Conservation (phyloP, 2,329 filamentous ascomycete species). For the Botrytis byssoidea region DNA sequence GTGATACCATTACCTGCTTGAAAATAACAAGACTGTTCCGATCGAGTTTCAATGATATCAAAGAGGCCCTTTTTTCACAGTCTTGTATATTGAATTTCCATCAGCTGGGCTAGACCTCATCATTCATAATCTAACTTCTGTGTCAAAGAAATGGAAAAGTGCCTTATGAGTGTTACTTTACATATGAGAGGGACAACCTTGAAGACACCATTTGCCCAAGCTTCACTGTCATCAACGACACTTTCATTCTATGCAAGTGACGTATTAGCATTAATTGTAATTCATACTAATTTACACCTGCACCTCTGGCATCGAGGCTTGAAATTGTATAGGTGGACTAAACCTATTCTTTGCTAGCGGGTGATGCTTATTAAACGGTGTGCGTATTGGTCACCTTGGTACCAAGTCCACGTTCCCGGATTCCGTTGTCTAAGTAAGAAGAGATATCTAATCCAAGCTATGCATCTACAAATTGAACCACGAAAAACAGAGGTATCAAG, state of each 20-base stretch:
- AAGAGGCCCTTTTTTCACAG: too few relatives aligned
- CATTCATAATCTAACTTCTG: neutral
- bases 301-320: neutral
- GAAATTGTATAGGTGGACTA: neutral
- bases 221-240: neutral
- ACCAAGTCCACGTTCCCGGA: neutral
- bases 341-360: neutral
- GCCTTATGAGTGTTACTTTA: neutral
- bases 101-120: neutral
- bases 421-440: rapidly evolving
- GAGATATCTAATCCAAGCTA: too few relatives aligned
- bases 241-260: neutral
- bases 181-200: neutral
- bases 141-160: rapidly evolving
- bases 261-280: neutral
- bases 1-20: neutral
- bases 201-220: neutral
- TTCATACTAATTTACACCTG: too few relatives aligned
- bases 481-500: neutral
- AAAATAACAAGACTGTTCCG: neutral
- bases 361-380: neutral
- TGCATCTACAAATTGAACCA: neutral
- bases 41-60: too few relatives aligned
- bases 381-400: neutral
- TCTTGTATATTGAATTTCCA: neutral